A percentile compares a stretch with the other conserved stretches of the same genome.
Evolutionary conservation across 176 grass and related monocot species (phyloP).

Genomic region (Oryza coarctata): DNA sequence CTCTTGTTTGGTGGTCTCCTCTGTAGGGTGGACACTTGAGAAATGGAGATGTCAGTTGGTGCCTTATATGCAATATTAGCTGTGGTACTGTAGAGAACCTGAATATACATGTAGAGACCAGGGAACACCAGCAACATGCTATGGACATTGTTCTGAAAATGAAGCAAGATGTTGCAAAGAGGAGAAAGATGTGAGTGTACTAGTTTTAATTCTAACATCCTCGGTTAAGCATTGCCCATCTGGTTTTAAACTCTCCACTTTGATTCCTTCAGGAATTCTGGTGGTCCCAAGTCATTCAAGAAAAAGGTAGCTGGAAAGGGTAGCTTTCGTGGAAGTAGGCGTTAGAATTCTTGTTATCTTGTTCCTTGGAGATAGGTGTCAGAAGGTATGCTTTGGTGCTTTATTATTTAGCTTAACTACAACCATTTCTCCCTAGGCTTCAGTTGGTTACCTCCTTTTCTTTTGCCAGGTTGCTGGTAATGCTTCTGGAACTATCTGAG

Average conservation of each 20-base stretch:
- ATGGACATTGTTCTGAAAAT: constrained; percentile 89
- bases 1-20: constrained; percentile 13
- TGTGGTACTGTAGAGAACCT: constrained; percentile 81
- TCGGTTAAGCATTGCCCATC: not conserved
- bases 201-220: constrained; percentile 33
- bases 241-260: constrained; percentile 27
- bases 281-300: constrained; percentile 40
- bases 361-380: not conserved
- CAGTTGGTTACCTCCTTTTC: constrained; percentile 24
- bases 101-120: constrained; percentile 78
- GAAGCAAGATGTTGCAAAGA: constrained; percentile 76
- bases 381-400: constrained; percentile 25
- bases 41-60: constrained; percentile 73
- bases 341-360: constrained; percentile 35
- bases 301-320: constrained; percentile 48
- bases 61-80: constrained; percentile 78
- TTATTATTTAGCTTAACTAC: constrained; percentile 21
- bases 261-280: constrained; percentile 40
- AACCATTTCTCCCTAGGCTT: constrained; percentile 6
- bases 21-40: constrained; percentile 49
- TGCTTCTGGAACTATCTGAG: constrained; percentile 36
- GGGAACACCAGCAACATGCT: constrained; percentile 83
- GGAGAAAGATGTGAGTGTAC: constrained; percentile 58
- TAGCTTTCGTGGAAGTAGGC: constrained; percentile 52
- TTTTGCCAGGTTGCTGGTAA: constrained; percentile 49